Percentiles rank a stretch among this genome's conserved stretches.
These are phyloP conservation scores for Lepidium campestre DNA, from an alignment of 441 rosid species.

Conservation along the genomic window DNA sequence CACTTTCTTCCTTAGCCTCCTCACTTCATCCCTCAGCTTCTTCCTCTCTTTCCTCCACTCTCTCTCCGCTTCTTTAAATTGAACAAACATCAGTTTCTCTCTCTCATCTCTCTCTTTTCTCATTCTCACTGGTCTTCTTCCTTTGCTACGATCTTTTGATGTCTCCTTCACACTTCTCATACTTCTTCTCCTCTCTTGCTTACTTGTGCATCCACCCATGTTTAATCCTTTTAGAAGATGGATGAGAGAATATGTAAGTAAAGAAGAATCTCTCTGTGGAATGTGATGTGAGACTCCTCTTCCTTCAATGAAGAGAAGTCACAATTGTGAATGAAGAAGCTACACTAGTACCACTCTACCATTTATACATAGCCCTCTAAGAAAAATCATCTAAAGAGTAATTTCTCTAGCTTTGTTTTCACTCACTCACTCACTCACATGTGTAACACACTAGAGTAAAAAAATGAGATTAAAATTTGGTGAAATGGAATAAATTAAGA, in stretches of 20 bases:
- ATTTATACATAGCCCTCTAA: conserved; percentile 2
- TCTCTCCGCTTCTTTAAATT: conserved; percentile 44
- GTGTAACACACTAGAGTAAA: conserved; percentile 14
- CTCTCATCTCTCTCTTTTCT: conserved; percentile 26
- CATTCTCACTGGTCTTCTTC: conserved; percentile 33
- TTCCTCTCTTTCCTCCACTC: conserved; percentile 52
- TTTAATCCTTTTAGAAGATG: neutral
- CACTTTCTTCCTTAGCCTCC: conserved; percentile 35
- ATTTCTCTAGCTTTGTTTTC: neutral
- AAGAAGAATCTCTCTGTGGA: neutral
- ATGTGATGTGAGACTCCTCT: conserved; percentile 16
- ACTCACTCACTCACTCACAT: conserved; percentile 18
- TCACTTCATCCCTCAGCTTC: conserved; percentile 40
- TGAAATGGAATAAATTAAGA: conserved; percentile 18
- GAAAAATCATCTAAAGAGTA: conserved; percentile 14
- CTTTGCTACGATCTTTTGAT: conserved; percentile 42
- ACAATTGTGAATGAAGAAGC: conserved; percentile 17
- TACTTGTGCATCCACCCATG: conserved; percentile 56
- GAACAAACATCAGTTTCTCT: conserved; percentile 34
- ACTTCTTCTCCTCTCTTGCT: conserved; percentile 21
- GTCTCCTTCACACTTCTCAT: conserved; percentile 17
- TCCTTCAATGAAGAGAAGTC: conserved; percentile 22
- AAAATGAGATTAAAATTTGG: neutral
- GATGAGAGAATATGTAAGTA: neutral
- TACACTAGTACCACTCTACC: conserved; percentile 8